Evolutionary conservation across 1,284 basidiomycete genomes (phyloP), one percentile per base, ranked within the genome.

Genomic region (Ceratobasidium sp.): DNA sequence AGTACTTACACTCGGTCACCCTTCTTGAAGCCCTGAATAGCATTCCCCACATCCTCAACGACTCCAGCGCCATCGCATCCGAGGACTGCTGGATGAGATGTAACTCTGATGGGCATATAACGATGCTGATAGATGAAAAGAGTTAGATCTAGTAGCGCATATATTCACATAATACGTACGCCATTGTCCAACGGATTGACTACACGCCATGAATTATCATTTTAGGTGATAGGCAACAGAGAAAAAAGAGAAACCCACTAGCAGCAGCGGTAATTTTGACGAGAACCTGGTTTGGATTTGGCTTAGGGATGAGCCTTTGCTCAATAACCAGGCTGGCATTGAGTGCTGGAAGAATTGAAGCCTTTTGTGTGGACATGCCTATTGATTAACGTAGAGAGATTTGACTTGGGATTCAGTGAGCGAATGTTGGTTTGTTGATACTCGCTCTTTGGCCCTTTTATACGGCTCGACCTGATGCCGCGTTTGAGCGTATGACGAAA

Each of bases 21-120:
- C 51, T 88, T 86, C 64, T 85, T 84, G 82, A 91, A 86, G 51
- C 85, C 83, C 1, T 85, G 85, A 18, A 92, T 90, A 0, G 86
- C 88, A 64, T 86, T 85, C 6, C 91, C 91, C 51, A 92, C 83
- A 67, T 86, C 85, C 28, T 87, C 88, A 28, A 93, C 88, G 3
- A 87, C 85, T 13, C 92, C 92, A 42, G 89, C 87, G 64, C 88
- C 88, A 81, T 94, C 92, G 23, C 84, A 86, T 5, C 92, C 92
- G 12, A 90, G 83, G 7, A 89, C 84, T 9, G 86, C 85, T 10
- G 90, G 88, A 61, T 69, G 39, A 1, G 68, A 33, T 1, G 18
- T 20, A 6, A 68, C 15, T 58, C 55, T 60, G 40, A n/a, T 42
- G 33, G 39, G 6, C 9, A 42, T 40, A 42, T 42, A 9, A 18